Evolutionary conservation across 148 eudicot species (phyloP).

Genomic region (Mesembryanthemum crystallinum): DNA sequence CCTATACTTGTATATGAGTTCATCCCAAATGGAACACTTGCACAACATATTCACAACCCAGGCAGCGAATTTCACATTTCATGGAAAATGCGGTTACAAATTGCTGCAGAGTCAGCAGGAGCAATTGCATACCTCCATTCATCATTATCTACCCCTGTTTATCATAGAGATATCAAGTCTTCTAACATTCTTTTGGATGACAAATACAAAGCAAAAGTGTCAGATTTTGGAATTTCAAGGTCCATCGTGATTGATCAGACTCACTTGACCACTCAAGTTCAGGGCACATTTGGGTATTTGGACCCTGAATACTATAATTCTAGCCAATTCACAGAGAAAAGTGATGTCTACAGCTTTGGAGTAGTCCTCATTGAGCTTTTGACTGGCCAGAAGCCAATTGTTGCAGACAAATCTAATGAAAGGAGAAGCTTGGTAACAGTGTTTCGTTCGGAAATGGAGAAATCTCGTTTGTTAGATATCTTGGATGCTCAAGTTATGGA

Average conservation of each 20-base stretch:
- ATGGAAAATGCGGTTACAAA: neutral
- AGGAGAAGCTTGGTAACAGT: neutral
- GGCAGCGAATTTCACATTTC: neutral
- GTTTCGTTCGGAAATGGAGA: neutral
- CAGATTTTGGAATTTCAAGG: conserved; percentile 19
- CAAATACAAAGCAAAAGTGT: conserved; percentile 1
- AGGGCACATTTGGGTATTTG: conserved; percentile 19
- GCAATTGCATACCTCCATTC: conserved; percentile 7
- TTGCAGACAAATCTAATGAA: neutral
- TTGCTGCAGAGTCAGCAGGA: conserved; percentile 4
- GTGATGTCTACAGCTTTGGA: conserved; percentile 8
- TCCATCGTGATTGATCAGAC: conserved; percentile 8
- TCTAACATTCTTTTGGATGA: conserved; percentile 10
- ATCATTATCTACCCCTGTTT: neutral
- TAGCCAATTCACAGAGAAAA: conserved; percentile 1
- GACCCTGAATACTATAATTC: conserved; percentile 5
- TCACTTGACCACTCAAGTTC: conserved; percentile 17
- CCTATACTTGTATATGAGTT: conserved; percentile 8
- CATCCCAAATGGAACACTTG: neutral
- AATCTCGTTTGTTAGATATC: neutral
- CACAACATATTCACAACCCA: neutral
- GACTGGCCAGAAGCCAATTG: conserved; percentile 7
- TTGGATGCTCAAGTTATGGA: neutral
- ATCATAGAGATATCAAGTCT: conserved; percentile 13
- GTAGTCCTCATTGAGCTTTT: neutral